A percentile compares a stretch with the other conserved stretches of the same genome.
Conservation (phyloP, 495 filamentous ascomycete species). For the Margaritispora aquatica region DNA sequence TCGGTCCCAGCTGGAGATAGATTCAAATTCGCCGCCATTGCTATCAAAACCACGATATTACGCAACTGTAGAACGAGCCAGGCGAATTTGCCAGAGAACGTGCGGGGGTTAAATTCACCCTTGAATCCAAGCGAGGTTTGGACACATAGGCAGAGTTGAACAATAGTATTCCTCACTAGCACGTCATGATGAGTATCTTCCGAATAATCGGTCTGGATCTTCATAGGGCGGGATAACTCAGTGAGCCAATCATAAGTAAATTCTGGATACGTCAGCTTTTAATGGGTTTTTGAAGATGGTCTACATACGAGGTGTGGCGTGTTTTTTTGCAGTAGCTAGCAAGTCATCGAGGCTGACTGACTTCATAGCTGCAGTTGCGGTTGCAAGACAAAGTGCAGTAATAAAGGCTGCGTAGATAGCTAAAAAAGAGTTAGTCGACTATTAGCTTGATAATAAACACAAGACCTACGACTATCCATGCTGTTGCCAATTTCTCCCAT, state of each 20-base stretch:
- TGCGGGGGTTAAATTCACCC: constrained; percentile 51
- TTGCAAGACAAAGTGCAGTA: constrained; percentile 32
- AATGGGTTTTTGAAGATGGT: neutral
- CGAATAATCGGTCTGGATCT: constrained; percentile 61
- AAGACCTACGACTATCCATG: constrained; percentile 36
- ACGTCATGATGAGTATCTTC: constrained; percentile 62
- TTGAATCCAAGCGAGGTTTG: constrained; percentile 62
- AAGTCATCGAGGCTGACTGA: constrained; percentile 68
- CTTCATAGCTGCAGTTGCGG: constrained; percentile 41
- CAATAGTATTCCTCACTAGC: constrained; percentile 58
- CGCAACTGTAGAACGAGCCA: constrained; percentile 67
- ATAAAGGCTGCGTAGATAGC: constrained; percentile 34
- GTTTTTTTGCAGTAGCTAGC: constrained; percentile 56
- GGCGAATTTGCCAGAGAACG: constrained; percentile 62
- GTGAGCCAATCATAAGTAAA: constrained; percentile 49
- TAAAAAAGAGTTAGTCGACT: constrained; percentile 11
- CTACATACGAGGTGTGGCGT: constrained; percentile 32
- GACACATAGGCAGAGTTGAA: constrained; percentile 65
- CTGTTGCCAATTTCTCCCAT: constrained; percentile 33
- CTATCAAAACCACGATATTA: constrained; percentile 61
- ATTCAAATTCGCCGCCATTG: constrained; percentile 47
- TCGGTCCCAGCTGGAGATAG: constrained; percentile 30
- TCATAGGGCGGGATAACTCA: constrained; percentile 60
- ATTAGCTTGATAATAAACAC: neutral
- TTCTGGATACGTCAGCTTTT: constrained; percentile 29